Conservation (phyloP, 495 filamentous ascomycete genomes). For the Cairneyella variabilis region DNA sequence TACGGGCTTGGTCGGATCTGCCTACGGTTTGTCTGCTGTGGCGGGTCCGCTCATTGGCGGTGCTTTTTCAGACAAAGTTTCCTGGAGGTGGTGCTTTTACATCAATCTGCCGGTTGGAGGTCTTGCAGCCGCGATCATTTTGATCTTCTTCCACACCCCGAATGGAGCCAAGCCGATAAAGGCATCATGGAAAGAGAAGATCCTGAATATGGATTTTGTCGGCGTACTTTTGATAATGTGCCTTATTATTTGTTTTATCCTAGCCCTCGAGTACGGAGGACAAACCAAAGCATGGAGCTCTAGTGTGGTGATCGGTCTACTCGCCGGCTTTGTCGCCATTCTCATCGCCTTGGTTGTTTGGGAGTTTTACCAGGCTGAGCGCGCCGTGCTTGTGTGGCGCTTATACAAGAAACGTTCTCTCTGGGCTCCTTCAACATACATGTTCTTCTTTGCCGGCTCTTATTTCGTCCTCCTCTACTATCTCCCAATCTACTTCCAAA, state of each 20-base stretch:
- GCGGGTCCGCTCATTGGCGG: conserved; percentile 55
- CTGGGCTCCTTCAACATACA: conserved; percentile 44
- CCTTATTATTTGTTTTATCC: neutral
- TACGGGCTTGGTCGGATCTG: conserved; percentile 51
- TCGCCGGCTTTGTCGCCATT: conserved; percentile 66
- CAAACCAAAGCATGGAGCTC: conserved; percentile 61
- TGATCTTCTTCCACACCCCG: conserved; percentile 46
- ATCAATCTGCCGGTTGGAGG: conserved; percentile 55
- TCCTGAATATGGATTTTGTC: conserved; percentile 14
- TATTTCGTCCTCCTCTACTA: conserved; percentile 60
- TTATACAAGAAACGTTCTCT: conserved; percentile 61
- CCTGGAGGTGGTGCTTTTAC: conserved; percentile 8
- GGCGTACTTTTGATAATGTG: neutral
- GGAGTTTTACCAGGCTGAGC: conserved; percentile 58
- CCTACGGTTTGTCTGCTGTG: conserved; percentile 61
- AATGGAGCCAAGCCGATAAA: conserved; percentile 11
- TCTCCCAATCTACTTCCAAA: conserved; percentile 62
- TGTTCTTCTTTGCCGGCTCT: conserved; percentile 45
- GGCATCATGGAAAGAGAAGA: conserved; percentile 7
- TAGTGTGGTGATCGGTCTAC: conserved; percentile 63
- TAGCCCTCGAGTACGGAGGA: conserved; percentile 53
- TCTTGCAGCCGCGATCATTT: conserved; percentile 35
- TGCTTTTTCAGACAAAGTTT: neutral
- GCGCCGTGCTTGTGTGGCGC: conserved; percentile 58
- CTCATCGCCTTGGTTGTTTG: conserved; percentile 53